Percentiles rank a stretch among this genome's conserved stretches.
Evolutionary conservation across 2,329 filamentous ascomycete genomes (phyloP).

Genomic region (Monilinia fructicola): DNA sequence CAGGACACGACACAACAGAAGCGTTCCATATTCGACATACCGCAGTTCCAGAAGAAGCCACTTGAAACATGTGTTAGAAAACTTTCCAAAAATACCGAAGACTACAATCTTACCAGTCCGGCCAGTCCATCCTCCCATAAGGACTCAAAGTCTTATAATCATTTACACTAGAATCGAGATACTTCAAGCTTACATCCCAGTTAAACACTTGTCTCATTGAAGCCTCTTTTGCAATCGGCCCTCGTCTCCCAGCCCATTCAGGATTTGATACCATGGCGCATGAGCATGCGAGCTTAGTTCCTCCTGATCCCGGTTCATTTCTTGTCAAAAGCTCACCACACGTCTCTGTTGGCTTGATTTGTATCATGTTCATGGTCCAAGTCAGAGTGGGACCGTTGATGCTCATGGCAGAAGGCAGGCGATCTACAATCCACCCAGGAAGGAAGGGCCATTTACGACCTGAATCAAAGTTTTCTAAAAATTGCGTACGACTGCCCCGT

Average conservation of each 20-base stretch:
- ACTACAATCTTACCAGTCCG: background rate
- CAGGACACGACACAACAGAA: background rate
- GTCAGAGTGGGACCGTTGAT: slow-evolving; percentile 12
- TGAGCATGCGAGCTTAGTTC: background rate
- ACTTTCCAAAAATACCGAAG: background rate
- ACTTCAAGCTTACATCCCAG: background rate
- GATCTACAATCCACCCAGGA: slow-evolving; percentile 2
- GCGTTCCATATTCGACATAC: background rate
- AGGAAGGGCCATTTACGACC: slow-evolving; percentile 12
- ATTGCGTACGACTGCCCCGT: slow-evolving; percentile 2
- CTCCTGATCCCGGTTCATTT: background rate
- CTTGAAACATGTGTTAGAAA: background rate
- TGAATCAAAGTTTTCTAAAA: background rate
- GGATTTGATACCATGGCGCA: slow-evolving; percentile 7
- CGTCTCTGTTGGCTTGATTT: slow-evolving; percentile 5
- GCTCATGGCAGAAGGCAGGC: background rate
- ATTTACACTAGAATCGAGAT: background rate
- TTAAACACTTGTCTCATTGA: slow-evolving; percentile 7
- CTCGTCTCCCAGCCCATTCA: slow-evolving; percentile 2
- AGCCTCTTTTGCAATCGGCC: background rate
- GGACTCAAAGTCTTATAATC: slow-evolving; percentile 1
- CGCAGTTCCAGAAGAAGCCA: slow-evolving; percentile 13
- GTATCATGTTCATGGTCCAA: slow-evolving; percentile 6
- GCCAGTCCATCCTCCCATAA: background rate
- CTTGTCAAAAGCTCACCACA: background rate